Conservation (phyloP, 75 land plant species). For the Gnetum montanum region DNA sequence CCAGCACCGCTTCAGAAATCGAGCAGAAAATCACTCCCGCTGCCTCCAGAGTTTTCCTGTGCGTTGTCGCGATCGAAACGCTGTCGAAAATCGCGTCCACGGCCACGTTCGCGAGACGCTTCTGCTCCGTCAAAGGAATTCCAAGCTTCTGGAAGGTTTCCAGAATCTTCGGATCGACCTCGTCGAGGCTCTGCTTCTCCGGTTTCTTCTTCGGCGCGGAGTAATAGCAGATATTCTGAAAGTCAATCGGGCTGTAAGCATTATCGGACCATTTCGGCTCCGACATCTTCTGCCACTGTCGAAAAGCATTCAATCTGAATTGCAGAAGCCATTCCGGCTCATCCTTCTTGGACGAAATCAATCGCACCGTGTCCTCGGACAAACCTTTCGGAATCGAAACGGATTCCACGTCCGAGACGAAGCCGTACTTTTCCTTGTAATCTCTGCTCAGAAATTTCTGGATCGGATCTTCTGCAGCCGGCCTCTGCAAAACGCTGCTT, state of each 20-base stretch:
- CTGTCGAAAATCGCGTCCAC: constrained; percentile 97
- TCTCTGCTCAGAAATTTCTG: constrained; percentile 62
- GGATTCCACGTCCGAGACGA: constrained; percentile 71
- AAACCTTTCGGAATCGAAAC: constrained; percentile 92
- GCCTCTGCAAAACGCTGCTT: neutral
- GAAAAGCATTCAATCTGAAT: constrained; percentile 70
- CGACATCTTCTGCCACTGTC: constrained; percentile 69
- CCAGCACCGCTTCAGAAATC: constrained; percentile 86
- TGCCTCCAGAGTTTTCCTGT: constrained; percentile 68
- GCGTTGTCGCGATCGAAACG: constrained; percentile 97
- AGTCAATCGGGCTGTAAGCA: constrained; percentile 59
- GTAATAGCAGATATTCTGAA: constrained; percentile 79
- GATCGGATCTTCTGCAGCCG: constrained; percentile 40
- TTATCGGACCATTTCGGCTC: constrained; percentile 95
- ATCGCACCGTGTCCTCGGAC: constrained; percentile 70
- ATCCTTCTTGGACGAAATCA: constrained; percentile 68
- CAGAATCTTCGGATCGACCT: constrained; percentile 84
- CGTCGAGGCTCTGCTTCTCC: constrained; percentile 79
- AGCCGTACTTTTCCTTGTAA: constrained; percentile 84
- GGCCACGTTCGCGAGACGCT: constrained; percentile 90
- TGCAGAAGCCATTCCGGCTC: constrained; percentile 96
- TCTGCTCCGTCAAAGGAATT: constrained; percentile 86
- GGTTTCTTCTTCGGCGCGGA: constrained; percentile 88
- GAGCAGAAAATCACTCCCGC: constrained; percentile 96
- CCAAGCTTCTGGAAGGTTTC: constrained; percentile 73